Evolutionary conservation across 441 rosid genomes (phyloP).

Genomic region (Populus hybrid): DNA sequence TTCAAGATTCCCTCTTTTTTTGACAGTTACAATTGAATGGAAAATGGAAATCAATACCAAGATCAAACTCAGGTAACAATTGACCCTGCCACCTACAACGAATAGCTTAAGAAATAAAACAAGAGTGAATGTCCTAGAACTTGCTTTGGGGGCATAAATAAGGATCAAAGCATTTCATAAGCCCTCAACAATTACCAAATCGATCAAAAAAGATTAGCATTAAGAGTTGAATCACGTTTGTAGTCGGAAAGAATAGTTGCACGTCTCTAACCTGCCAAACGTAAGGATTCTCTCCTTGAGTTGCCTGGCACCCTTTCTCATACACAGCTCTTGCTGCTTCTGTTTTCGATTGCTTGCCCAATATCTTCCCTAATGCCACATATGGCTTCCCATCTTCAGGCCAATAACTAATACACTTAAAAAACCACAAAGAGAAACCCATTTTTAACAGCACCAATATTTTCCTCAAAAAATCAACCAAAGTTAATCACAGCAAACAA

Average conservation of each 20-base stretch:
- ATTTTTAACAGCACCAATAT: not conserved
- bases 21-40: not conserved
- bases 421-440: conserved; percentile 13
- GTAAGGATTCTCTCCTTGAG: conserved; percentile 90
- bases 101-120: not conserved
- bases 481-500: not conserved
- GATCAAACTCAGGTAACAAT: not conserved
- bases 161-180: not conserved
- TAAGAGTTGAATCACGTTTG: not conserved
- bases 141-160: not conserved
- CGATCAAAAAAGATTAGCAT: not conserved
- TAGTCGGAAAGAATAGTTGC: too few relatives aligned
- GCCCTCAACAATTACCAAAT: not conserved
- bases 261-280: conserved; percentile 75
- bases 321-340: conserved; percentile 69
- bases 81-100: not conserved
- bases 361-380: conserved; percentile 75
- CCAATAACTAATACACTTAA: conserved; percentile 80
- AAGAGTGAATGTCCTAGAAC: not conserved
- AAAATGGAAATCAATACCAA: not conserved
- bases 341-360: conserved; percentile 57
- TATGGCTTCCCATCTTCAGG: conserved; percentile 95
- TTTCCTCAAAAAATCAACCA: not conserved
- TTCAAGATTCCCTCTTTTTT: not conserved
- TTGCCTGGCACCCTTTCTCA: conserved; percentile 83